Evolutionary conservation across 2,329 filamentous ascomycete genomes (phyloP), one percentile per base, ranked within the genome.

Genomic region (Dryadomyces sulphureus): DNA sequence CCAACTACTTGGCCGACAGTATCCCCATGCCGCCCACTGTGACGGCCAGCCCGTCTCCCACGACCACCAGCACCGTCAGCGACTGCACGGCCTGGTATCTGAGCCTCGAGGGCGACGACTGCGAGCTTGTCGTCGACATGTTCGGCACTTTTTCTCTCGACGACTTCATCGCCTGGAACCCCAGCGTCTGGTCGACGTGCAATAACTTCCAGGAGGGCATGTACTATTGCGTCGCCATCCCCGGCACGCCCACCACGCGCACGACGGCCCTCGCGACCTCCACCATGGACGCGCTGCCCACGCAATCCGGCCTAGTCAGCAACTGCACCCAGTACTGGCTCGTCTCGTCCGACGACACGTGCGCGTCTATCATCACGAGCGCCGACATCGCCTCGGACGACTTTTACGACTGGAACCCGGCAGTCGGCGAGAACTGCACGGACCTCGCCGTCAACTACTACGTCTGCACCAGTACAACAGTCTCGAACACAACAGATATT

Each of bases 381-480:
- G 21, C 25, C 30, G 24, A 34, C 19, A 34, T 48, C 16, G 17
- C 35, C 14, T 40, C 42, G n/a, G 24, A 24, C n/a, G 27, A 45
- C 32, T 46, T 50, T 25, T 44, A 44, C 27, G 38, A 20, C 16
- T 47, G 46, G 45, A 50, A 50, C 41, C 43, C 46, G 30, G 43
- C 34, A 2, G 45, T 50, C 9, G 27, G 41, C 25, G 34, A 14
- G 7, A 17, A 11, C 39, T 41, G 39, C 16, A 3, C 19, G 3
- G 16, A 8, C 6, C 38, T 40, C 8, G 19, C 12, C 5, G 6
- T 16, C 11, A n/a, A 7, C 21, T 7, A 40, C 38, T 40, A 40
- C 17, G 38, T 40, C 5, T 40, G 38, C 38, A 25, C 24, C 14
- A 20, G 38, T 20, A n/a, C 14, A n/a, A n/a, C n/a, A n/a, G n/a